phyloP scores from a whole-genome alignment of 495 filamentous ascomycete species.

The Schizothecium vesticola region DNA sequence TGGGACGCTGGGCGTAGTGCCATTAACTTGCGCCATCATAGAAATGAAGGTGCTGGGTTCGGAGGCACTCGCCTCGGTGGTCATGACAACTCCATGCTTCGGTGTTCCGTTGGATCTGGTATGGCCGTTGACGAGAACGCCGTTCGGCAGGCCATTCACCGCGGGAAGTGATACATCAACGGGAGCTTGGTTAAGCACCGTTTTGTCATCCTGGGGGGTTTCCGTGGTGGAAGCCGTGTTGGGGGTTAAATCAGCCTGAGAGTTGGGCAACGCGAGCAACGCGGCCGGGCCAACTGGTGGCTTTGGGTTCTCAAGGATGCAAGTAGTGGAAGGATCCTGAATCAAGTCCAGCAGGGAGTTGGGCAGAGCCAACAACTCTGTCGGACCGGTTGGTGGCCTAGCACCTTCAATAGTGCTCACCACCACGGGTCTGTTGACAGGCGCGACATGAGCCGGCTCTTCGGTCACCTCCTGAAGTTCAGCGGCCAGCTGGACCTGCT shows the following conservation, averaged over 20 bases:
- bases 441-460: neutral
- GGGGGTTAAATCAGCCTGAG: constrained; percentile 1
- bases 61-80: constrained; percentile 21
- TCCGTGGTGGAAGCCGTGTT: neutral
- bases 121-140: neutral
- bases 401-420: neutral
- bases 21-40: neutral
- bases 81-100: neutral
- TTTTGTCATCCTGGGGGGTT: neutral
- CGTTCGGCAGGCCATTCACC: neutral
- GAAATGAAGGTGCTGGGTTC: neutral
- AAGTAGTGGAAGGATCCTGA: neutral
- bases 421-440: neutral
- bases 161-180: neutral
- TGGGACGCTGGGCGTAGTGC: neutral
- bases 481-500: neutral
- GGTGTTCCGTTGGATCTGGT: neutral
- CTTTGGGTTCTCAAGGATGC: neutral
- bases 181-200: neutral
- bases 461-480: neutral
- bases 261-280: constrained; percentile 25
- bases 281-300: constrained; percentile 27
- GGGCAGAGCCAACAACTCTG: constrained; percentile 24
- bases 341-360: constrained; percentile 14
- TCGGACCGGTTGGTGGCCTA: constrained; percentile 23